phyloP scores from a whole-genome alignment of 805 yeast species.

The Metschnikowia cubensis region DNA sequence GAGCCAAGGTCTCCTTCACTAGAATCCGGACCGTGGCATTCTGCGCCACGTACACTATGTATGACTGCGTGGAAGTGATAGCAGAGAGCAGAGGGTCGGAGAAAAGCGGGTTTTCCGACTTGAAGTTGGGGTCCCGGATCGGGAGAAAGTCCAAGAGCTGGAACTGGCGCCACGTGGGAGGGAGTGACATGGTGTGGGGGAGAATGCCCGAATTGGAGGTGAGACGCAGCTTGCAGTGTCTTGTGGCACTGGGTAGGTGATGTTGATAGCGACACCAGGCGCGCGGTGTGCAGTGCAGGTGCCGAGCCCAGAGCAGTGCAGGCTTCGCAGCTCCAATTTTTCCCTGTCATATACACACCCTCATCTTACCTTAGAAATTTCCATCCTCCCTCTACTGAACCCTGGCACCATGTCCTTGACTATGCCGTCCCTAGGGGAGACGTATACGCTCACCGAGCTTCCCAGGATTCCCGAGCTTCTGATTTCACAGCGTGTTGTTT shows the following conservation, averaged over 20 bases:
- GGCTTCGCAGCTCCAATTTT: constrained; percentile 4
- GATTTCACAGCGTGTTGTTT: constrained; percentile 16
- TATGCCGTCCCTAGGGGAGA: constrained; percentile 17
- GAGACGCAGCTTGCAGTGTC: constrained; percentile 3
- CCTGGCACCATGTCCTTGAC: constrained; percentile 10
- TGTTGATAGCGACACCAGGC: constrained; percentile 1
- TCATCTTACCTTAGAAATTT: constrained; percentile 3
- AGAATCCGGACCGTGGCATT: constrained; percentile 55
- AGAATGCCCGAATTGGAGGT: neutral
- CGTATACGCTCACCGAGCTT: constrained; percentile 19
- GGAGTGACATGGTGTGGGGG: constrained; percentile 15
- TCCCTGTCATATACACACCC: constrained; percentile 5
- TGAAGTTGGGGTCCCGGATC: constrained; percentile 74
- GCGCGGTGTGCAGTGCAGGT: constrained; percentile 1
- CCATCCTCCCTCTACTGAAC: neutral
- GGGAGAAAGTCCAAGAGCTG: constrained; percentile 83
- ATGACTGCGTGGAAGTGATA: constrained; percentile 52
- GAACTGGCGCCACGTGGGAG: constrained; percentile 66
- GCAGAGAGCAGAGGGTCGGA: constrained; percentile 75
- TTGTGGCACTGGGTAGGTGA: neutral
- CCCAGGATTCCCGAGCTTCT: constrained; percentile 18
- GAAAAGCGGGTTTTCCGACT: constrained; percentile 59
- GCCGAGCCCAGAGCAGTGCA: neutral
- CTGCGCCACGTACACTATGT: constrained; percentile 57
- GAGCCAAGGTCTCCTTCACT: constrained; percentile 40